A percentile compares a stretch with the other conserved stretches of the same genome.
Conservation (phyloP, 1,139 yeast species). For the Suhomyces choctaworum region DNA sequence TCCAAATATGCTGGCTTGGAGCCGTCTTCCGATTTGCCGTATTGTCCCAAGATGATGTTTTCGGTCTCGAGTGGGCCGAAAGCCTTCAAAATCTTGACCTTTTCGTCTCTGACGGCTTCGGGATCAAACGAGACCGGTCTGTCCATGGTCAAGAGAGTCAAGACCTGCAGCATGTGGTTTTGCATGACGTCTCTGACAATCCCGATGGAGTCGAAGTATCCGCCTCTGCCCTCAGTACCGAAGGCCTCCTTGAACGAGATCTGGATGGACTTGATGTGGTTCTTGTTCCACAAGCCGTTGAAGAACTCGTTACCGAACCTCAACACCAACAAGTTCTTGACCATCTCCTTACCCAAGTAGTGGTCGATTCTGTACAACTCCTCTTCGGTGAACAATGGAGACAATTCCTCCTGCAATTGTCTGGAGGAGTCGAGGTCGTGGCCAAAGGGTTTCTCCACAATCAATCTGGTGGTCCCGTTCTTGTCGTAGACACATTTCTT, state of each 20-base stretch:
- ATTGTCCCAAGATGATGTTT: constrained; percentile 85
- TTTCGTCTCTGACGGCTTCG: constrained; percentile 93
- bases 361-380: constrained; percentile 96
- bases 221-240: constrained; percentile 99
- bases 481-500: constrained; percentile 64
- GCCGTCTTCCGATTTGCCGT: constrained; percentile 81
- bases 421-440: constrained; percentile 80
- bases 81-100: constrained; percentile 87
- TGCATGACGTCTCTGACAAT: constrained; percentile 98
- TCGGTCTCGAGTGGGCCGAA: constrained; percentile 65
- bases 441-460: constrained; percentile 97
- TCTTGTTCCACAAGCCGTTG: constrained; percentile 82
- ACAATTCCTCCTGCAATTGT: constrained; percentile 69
- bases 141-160: constrained; percentile 92
- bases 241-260: constrained; percentile 93
- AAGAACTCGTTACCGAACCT: constrained; percentile 89
- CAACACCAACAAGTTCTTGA: constrained; percentile 83
- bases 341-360: constrained; percentile 97
- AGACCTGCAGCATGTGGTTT: constrained; percentile 90
- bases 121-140: constrained; percentile 88
- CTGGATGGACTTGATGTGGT: constrained; percentile 76
- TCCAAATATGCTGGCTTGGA: constrained; percentile 86
- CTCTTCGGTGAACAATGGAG: constrained; percentile 87
- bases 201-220: constrained; percentile 93
- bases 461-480: constrained; percentile 73